Evolutionary conservation across 2,329 filamentous ascomycete genomes (phyloP).

Genomic region (Decorospora gaudefroyi): DNA sequence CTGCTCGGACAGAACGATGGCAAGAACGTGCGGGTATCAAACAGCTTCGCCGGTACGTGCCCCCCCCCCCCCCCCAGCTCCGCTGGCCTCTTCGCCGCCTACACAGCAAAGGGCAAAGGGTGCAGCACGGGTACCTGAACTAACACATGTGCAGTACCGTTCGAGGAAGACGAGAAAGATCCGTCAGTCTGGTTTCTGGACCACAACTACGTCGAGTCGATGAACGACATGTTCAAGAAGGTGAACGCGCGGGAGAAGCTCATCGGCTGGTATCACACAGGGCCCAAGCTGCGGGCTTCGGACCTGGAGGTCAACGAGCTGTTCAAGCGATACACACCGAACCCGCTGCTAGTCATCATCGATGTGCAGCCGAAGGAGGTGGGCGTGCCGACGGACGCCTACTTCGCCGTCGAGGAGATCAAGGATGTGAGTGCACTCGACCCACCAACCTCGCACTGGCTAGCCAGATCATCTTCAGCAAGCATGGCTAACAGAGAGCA

Average conservation of each 20-base stretch:
- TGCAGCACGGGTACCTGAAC: conserved; percentile 21
- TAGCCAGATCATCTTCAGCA: too few species aligned
- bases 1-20: conserved; percentile 94
- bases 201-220: conserved; percentile 98
- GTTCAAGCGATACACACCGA: conserved; percentile 98
- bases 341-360: conserved; percentile 94
- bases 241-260: conserved; percentile 98
- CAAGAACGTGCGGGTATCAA: conserved; percentile 94
- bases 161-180: conserved; percentile 98
- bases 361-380: conserved; percentile 98
- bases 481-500: not conserved
- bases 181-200: conserved; percentile 99
- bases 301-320: conserved; percentile 99
- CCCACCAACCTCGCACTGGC: not conserved
- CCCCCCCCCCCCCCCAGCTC: too few species aligned
- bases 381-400: conserved; percentile 95
- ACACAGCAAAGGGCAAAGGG: conserved; percentile 4
- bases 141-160: conserved; percentile 70
- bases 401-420: conserved; percentile 99
- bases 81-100: conserved; percentile 22
- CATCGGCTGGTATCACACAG: conserved; percentile 99
- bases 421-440: conserved; percentile 75
- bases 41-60: conserved; percentile 90
- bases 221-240: conserved; percentile 99
- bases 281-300: conserved; percentile 92